Percentiles rank a stretch among this genome's conserved stretches.
Conservation (phyloP, 2,329 filamentous ascomycete genomes). For the Fusarium penzigii region DNA sequence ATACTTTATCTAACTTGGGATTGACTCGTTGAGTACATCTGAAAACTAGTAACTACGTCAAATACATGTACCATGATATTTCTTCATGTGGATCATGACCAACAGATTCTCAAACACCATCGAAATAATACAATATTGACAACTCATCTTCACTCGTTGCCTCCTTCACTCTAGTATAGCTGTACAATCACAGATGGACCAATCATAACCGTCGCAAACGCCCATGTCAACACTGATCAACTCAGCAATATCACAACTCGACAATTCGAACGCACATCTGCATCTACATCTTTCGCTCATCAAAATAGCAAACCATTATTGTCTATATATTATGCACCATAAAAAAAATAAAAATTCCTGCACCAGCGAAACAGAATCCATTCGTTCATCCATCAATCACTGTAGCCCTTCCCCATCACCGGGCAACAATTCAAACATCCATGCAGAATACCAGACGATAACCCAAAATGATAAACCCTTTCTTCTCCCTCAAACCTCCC, state of each 20-base stretch:
- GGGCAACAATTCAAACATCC: conserved; percentile 24
- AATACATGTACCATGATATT: not conserved
- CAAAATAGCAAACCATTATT: conserved; percentile 26
- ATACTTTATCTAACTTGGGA: too few species aligned
- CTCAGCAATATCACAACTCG: too few species aligned
- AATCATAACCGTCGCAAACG: too few species aligned
- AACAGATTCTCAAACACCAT: too few species aligned
- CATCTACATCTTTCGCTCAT: conserved; percentile 15
- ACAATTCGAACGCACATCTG: not conserved
- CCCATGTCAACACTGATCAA: too few species aligned
- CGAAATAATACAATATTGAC: too few species aligned
- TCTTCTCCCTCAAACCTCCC: conserved; percentile 9
- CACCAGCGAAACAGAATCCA: conserved; percentile 22
- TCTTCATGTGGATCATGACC: too few species aligned
- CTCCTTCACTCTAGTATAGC: too few species aligned
- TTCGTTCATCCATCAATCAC: conserved; percentile 15
- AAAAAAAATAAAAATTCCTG: conserved; percentile 19
- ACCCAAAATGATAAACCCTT: conserved; percentile 16
- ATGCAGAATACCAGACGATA: conserved; percentile 12
- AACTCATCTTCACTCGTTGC: too few species aligned
- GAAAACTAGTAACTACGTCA: not conserved
- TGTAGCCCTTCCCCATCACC: conserved; percentile 26
- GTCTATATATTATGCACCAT: conserved; percentile 33
- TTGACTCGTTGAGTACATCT: too few species aligned
- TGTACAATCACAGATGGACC: too few species aligned